Base-by-base conservation (phyloP, 2,329 filamentous ascomycete genomes). In the Neobulgaria alba region DNA sequence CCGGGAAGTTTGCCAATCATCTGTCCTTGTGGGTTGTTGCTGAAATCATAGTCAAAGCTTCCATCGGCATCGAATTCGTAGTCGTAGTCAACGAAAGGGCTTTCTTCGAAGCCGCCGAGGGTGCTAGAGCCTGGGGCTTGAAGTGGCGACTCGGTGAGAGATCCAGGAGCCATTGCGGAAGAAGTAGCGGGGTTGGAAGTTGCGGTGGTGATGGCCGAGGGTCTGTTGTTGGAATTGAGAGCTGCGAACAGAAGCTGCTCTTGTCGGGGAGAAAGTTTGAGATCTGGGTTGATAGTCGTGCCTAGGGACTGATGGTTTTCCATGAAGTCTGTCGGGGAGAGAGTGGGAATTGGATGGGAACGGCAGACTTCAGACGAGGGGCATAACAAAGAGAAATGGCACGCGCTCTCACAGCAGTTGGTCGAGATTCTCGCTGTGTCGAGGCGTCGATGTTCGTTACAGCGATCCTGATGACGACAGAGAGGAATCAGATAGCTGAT, bases 41-140 rank as follows among this genome's bases (percentile, higher is more conserved):
- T 59, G 36, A 68, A 63, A 47, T 65, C 65, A 35, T 72, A 69
- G 41, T 87, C 84, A 59, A 87, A 89, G 58, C 71, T 80, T 26
- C 73, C 75, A 56, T 89, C 84, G 44, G 69, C 70, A 44, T 89
- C 85, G 43, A 87, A 79, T 34, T 85, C 80, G 50, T 84, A 81
- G 51, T 84, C 79, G 55, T 88, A 92, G 58, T 95, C 87, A 43
- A 93, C 71, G 57, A 81, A 89, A 0, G 89, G 87, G 49, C 83
- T 92, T 36, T 88, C 83, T 21, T 87, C 77, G 33, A 77, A 73
- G 48, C 67, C 72, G 41, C 54, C 57, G 33, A 76, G 60, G 18
- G 63, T 63, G 23, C 69, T 66, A 2, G 67, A 64, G 30, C 63
- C 66, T 12, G 65, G 62, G 42, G 63, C 57, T 43, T 67, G 52